Conservation (phyloP, 2,329 filamentous ascomycete genomes). For the Cryphonectria naterciae region DNA sequence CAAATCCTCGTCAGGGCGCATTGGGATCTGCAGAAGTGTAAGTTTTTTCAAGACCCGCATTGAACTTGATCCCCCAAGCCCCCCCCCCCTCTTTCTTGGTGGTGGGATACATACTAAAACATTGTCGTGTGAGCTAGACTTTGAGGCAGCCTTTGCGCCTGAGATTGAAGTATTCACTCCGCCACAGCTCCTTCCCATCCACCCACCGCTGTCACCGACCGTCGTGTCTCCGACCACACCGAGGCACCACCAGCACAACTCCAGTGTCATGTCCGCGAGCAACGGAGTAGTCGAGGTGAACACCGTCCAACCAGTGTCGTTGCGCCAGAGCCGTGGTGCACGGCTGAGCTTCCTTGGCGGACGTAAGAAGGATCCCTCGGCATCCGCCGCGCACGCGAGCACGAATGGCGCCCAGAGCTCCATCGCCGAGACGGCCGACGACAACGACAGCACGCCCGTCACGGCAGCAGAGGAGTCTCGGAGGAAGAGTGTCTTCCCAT, state of each 20-base stretch:
- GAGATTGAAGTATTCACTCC: conserved; percentile 68
- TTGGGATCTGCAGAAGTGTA: conserved; percentile 68
- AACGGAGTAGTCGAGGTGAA: conserved; percentile 53
- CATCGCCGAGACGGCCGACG: conserved; percentile 41
- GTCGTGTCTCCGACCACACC: conserved; percentile 39
- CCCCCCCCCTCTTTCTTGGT: too few relatives aligned
- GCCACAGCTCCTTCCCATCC: conserved; percentile 47
- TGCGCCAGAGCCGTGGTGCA: conserved; percentile 55
- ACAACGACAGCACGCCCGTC: conserved; percentile 32
- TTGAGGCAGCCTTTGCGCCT: conserved; percentile 64
- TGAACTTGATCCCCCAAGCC: too few relatives aligned
- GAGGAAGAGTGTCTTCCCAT: conserved; percentile 52
- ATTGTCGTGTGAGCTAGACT: conserved; percentile 50
- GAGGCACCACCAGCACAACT: conserved; percentile 39
- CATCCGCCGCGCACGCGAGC: conserved; percentile 30
- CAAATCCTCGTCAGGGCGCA: conserved; percentile 59
- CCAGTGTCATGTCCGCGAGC: conserved; percentile 39
- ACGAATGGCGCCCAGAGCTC: conserved; percentile 33
- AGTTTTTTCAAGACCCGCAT: conserved; percentile 37
- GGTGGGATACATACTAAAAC: conserved; percentile 27
- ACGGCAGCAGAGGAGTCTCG: conserved; percentile 38
- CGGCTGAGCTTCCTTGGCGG: conserved; percentile 62
- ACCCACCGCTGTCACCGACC: conserved; percentile 53
- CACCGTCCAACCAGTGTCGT: conserved; percentile 53
- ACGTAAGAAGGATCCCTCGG: conserved; percentile 49